Evolutionary conservation across 768 basidiomycete genomes (phyloP).

Genomic region (Mycena floridula): DNA sequence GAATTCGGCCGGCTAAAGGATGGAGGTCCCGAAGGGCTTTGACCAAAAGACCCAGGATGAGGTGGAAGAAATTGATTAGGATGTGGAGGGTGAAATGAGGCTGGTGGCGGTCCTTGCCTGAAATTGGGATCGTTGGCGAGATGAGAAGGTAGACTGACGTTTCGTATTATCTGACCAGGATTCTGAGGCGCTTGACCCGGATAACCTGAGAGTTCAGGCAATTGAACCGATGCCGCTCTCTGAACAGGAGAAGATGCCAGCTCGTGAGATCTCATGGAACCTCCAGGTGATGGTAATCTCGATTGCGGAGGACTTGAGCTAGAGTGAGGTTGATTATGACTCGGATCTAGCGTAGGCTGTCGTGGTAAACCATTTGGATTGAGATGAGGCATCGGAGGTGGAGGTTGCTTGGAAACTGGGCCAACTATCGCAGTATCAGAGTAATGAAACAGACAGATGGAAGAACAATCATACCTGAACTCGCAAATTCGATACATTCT

Average conservation of each 20-base stretch:
- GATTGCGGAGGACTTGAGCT: background rate
- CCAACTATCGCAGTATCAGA: constrained; percentile 33
- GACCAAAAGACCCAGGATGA: background rate
- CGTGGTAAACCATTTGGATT: constrained; percentile 3
- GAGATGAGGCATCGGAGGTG: constrained; percentile 59
- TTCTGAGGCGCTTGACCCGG: background rate
- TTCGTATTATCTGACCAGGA: constrained; percentile 17
- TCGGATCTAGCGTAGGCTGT: background rate
- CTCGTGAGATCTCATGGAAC: background rate
- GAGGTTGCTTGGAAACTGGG: constrained; percentile 53
- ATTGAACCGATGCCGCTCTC: background rate
- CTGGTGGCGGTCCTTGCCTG: constrained; percentile 1
- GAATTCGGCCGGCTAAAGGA: background rate
- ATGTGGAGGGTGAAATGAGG: background rate
- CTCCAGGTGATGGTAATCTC: background rate
- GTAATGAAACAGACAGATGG: constrained; percentile 1
- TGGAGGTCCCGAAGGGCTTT: background rate
- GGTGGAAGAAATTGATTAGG: constrained; percentile 4
- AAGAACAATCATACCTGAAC: constrained; percentile 44
- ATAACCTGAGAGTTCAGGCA: background rate
- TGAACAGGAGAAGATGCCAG: background rate
- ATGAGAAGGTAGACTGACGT: constrained; percentile 13
- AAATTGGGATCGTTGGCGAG: background rate
- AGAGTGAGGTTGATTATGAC: constrained; percentile 1
- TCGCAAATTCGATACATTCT: constrained; percentile 82